A percentile compares a stretch with the other conserved stretches of the same genome.
phyloP scores from a whole-genome alignment of 2,329 filamentous ascomycete genomes.

The Neoascochyta sp. region DNA sequence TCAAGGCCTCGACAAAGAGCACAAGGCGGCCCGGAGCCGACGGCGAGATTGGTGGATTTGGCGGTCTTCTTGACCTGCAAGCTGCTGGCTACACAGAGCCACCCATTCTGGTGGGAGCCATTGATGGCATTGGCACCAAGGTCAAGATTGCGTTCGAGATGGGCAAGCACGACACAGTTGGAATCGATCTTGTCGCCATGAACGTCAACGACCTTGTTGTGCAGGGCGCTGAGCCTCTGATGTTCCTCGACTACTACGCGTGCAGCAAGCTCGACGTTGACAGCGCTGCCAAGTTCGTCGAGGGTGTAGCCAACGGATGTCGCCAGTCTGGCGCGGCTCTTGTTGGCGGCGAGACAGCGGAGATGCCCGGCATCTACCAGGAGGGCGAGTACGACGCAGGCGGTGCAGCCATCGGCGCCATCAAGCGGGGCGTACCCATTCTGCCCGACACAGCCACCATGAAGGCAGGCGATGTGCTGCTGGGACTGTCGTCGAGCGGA shows the following conservation, averaged over 20 bases:
- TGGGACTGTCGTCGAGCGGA: slow-evolving; percentile 81
- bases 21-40: slow-evolving; percentile 84
- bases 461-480: slow-evolving; percentile 75
- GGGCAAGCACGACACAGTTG: slow-evolving; percentile 88
- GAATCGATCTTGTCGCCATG: slow-evolving; percentile 97
- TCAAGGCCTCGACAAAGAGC: slow-evolving; percentile 83
- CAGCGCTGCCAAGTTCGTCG: slow-evolving; percentile 78
- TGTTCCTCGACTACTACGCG: slow-evolving; percentile 97
- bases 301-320: slow-evolving; percentile 86
- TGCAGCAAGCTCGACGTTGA: slow-evolving; percentile 81
- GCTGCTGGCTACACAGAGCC: slow-evolving; percentile 69
- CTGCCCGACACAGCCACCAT: slow-evolving; percentile 75
- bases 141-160: slow-evolving; percentile 91
- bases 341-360: slow-evolving; percentile 95
- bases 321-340: slow-evolving; percentile 80
- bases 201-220: slow-evolving; percentile 98
- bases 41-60: slow-evolving; percentile 92
- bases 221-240: slow-evolving; percentile 88
- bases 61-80: slow-evolving; percentile 76
- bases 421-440: slow-evolving; percentile 60
- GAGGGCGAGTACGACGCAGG: slow-evolving; percentile 89
- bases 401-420: slow-evolving; percentile 82
- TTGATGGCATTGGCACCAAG: slow-evolving; percentile 95
- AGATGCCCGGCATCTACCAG: slow-evolving; percentile 95
- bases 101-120: slow-evolving; percentile 85